Conservation (phyloP, 768 basidiomycete genomes). For the Mycena kentingensis region DNA sequence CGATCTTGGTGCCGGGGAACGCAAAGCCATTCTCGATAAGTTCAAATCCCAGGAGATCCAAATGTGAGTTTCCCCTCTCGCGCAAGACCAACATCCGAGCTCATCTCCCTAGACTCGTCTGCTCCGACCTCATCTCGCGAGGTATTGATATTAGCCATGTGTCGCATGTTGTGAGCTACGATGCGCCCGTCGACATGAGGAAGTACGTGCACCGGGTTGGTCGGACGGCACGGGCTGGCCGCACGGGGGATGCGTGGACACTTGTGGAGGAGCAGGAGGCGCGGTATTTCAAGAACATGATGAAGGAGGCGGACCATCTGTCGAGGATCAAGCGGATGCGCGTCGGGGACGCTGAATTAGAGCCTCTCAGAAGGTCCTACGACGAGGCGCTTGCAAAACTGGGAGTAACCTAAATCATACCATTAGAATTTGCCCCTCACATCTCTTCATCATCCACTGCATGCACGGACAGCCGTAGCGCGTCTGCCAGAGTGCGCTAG, state of each 20-base stretch:
- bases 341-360: conserved; percentile 62
- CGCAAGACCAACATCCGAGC: conserved; percentile 6
- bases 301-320: conserved; percentile 71
- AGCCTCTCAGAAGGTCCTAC: conserved; percentile 58
- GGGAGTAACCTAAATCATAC: too few species aligned
- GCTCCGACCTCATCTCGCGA: conserved; percentile 93
- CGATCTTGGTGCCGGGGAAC: conserved; percentile 72
- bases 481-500: too few species aligned
- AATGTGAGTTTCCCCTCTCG: conserved; percentile 54
- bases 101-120: conserved; percentile 69
- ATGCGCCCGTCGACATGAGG: conserved; percentile 94
- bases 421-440: too few species aligned
- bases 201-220: conserved; percentile 99
- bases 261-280: conserved; percentile 95
- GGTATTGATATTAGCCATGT: conserved; percentile 95
- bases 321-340: conserved; percentile 67
- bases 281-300: conserved; percentile 83
- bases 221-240: conserved; percentile 91
- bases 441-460: too few species aligned
- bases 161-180: conserved; percentile 92
- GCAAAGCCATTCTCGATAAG: conserved; percentile 73
- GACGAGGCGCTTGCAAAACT: too few species aligned
- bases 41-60: conserved; percentile 83
- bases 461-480: too few species aligned
- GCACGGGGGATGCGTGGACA: conserved; percentile 88